A percentile compares a stretch with the other conserved stretches of the same genome.
phyloP scores from a whole-genome alignment of 352 stramenopile genomes.

The Globisporangium emineosum region DNA sequence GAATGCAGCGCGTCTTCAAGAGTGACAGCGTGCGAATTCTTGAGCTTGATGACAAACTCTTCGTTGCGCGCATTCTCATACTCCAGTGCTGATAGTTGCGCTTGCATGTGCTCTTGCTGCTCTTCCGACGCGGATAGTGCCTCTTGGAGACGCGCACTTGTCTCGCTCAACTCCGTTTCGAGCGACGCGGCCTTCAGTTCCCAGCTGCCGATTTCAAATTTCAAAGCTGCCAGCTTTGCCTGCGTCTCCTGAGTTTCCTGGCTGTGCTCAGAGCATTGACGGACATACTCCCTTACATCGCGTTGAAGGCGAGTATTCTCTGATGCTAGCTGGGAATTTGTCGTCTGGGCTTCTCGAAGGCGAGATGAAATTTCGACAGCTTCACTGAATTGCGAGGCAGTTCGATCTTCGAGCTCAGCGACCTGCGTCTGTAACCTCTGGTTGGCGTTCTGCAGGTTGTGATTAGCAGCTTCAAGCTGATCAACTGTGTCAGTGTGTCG shows the following conservation, averaged over 20 bases:
- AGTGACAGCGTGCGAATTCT: slow-evolving; percentile 24
- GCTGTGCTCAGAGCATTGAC: not conserved
- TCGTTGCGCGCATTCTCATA: slow-evolving; percentile 5
- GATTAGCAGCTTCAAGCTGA: not conserved
- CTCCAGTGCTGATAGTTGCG: not conserved
- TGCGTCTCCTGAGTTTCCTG: not conserved
- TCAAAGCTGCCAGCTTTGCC: not conserved
- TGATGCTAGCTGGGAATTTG: not conserved
- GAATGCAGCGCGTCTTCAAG: slow-evolving; percentile 42
- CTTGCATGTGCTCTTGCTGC: not conserved
- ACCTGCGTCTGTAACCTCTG: not conserved
- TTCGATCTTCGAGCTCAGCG: not conserved
- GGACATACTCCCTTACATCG: slow-evolving; percentile 17
- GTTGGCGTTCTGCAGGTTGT: not conserved
- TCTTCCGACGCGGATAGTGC: not conserved
- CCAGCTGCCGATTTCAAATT: not conserved
- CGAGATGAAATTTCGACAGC: not conserved
- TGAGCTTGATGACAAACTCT: slow-evolving; percentile 25
- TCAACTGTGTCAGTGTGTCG: not conserved
- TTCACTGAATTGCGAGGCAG: not conserved
- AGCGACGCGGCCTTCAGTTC: no score
- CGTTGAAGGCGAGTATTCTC: slow-evolving; percentile 2
- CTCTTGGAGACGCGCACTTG: not conserved
- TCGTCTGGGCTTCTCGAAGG: not conserved
- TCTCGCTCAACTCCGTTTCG: not conserved